Conservation (phyloP, 192 early-diverging fungal species). For the Phycomyces nitens region DNA sequence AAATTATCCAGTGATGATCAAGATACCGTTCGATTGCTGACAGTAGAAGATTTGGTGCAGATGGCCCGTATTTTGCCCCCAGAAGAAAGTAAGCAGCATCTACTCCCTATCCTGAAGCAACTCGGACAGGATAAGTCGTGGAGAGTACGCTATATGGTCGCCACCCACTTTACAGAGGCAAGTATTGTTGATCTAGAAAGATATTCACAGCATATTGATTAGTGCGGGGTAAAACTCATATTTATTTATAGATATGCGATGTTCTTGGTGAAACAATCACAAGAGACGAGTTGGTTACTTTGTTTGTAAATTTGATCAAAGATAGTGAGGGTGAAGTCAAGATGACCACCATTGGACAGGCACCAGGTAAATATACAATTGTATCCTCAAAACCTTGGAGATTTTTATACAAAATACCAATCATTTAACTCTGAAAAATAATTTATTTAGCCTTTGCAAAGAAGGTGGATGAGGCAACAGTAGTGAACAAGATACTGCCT, state of each 20-base stretch:
- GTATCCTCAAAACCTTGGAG: too few relatives aligned
- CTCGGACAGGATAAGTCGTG: conserved; percentile 93
- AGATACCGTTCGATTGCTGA: conserved; percentile 96
- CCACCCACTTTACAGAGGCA: conserved; percentile 93
- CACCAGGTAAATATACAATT: conserved; percentile 54
- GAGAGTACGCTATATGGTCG: conserved; percentile 98
- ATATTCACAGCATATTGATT: background rate
- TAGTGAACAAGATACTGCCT: conserved; percentile 79
- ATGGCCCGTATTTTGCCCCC: conserved; percentile 77
- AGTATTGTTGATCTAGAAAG: background rate
- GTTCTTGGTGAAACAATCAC: conserved; percentile 76
- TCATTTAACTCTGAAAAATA: too few relatives aligned
- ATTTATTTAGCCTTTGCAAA: conserved; percentile 47
- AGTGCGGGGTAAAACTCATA: background rate
- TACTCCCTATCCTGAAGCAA: conserved; percentile 68
- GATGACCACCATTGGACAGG: conserved; percentile 88
- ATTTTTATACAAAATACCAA: too few relatives aligned
- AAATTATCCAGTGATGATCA: conserved; percentile 80
- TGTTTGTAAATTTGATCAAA: conserved; percentile 86
- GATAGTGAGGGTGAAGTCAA: conserved; percentile 98
- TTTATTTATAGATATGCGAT: conserved; percentile 58
- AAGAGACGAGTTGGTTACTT: conserved; percentile 80
- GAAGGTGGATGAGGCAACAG: conserved; percentile 75
- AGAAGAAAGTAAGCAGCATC: conserved; percentile 75
- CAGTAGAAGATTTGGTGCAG: conserved; percentile 88